Evolutionary conservation across 768 basidiomycete genomes (phyloP), one percentile per base, ranked within the genome.

Genomic region (Pilatotrama ljubarskyi): DNA sequence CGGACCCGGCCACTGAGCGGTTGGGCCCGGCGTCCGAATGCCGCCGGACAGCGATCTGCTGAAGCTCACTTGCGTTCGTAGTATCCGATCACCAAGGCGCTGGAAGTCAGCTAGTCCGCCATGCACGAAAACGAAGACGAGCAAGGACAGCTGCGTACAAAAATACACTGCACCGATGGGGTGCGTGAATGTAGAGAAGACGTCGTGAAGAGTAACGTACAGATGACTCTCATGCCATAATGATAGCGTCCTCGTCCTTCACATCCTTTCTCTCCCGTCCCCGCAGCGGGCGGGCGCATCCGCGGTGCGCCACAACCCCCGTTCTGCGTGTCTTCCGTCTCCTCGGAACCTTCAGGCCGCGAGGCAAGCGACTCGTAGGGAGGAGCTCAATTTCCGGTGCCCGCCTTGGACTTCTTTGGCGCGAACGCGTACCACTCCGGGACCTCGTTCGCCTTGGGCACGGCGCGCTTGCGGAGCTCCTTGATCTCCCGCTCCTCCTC

Each of bases 401-500:
- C 55, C 54, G 63, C 43, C 53, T 73, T 62, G 35, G 73, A 73
- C 69, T 76, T 82, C 80, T 80, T 89, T 65, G 87, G 87, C 70
- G 81, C 84, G 42, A 81, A 80, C 64, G 81, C 84, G 66, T 91
- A 91, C 90, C 90, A 91, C 63, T 84, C 86, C 11, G 90, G 90
- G 24, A 91, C 79, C 66, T 82, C 83, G 69, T 90, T 79, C 46
- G 90, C 90, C 71, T 78, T 83, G 22, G 87, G 86, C 46, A 91
- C 74, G 17, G 86, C 80, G 64, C 76, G 79, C 76, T 78, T 82
- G 69, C 90, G 75, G 67, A 88, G 61, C 74, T 85, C 87, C 69
- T 70, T 78, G 59, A 88, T 70, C 74, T 84, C 85, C 70, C 71
- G 73, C 72, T 83, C 85, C 73, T 89, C 87, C 65, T 82, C 77